Percentiles rank a stretch among this genome's conserved stretches.
Evolutionary conservation across 2,329 filamentous ascomycete species (phyloP).

Genomic region (Hypoxylon sp.): DNA sequence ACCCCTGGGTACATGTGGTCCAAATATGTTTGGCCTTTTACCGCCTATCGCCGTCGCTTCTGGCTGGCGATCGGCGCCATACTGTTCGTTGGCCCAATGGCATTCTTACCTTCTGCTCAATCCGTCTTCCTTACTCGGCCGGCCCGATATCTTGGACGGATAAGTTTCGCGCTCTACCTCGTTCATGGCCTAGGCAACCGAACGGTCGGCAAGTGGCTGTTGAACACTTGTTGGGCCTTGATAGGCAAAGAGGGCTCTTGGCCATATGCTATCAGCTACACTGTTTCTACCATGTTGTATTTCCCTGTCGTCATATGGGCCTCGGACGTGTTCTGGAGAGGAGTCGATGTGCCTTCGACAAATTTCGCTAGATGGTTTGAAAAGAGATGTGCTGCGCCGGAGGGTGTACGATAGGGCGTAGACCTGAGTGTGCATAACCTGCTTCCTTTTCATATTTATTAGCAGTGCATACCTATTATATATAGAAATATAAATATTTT

Average conservation of each 20-base stretch:
- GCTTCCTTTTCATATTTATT: conserved; percentile 10
- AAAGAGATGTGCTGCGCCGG: conserved; percentile 46
- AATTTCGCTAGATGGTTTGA: conserved; percentile 51
- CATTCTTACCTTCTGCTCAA: conserved; percentile 49
- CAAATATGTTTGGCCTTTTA: conserved; percentile 51
- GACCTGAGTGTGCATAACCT: conserved; percentile 5
- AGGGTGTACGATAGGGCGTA: conserved; percentile 16
- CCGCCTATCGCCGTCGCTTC: conserved; percentile 52
- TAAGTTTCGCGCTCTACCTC: conserved; percentile 72
- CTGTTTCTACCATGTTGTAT: conserved; percentile 47
- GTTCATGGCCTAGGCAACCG: conserved; percentile 64
- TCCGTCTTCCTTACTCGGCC: conserved; percentile 50
- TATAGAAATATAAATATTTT: no score
- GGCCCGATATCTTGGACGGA: conserved; percentile 69
- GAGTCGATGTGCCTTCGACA: conserved; percentile 50
- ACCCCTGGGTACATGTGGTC: conserved; percentile 52
- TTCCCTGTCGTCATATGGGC: conserved; percentile 63
- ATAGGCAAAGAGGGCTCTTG: conserved; percentile 53
- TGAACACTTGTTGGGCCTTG: conserved; percentile 51
- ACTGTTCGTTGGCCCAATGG: conserved; percentile 55
- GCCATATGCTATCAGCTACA: conserved; percentile 50
- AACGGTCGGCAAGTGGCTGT: conserved; percentile 50
- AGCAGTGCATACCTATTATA: neutral
- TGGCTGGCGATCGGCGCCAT: conserved; percentile 55
- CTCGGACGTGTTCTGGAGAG: conserved; percentile 65